A percentile compares a stretch with the other conserved stretches of the same genome.
Conservation (phyloP, 2,329 filamentous ascomycete species). For the Didymella segeticola region DNA sequence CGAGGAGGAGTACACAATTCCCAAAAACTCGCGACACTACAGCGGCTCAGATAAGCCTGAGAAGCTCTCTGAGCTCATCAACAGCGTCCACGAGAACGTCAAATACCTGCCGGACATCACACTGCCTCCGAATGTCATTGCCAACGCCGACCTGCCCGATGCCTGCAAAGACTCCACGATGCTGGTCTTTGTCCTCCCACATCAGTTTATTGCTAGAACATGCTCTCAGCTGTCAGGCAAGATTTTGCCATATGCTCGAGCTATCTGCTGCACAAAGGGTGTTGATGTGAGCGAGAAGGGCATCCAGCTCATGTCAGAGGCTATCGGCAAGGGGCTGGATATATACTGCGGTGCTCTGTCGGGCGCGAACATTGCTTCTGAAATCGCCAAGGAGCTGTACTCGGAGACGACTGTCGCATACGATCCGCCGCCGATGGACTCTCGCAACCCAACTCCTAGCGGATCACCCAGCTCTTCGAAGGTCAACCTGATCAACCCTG, state of each 20-base stretch:
- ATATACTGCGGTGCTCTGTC: slow-evolving; percentile 98
- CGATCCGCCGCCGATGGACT: slow-evolving; percentile 89
- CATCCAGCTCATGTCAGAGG: slow-evolving; percentile 90
- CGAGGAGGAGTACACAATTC: slow-evolving; percentile 84
- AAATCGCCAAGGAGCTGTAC: slow-evolving; percentile 95
- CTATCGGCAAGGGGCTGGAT: slow-evolving; percentile 85
- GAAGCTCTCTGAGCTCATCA: slow-evolving; percentile 92
- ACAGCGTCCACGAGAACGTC: slow-evolving; percentile 91
- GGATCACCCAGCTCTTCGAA: slow-evolving; percentile 57
- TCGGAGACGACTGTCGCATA: slow-evolving; percentile 97
- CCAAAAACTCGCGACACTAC: slow-evolving; percentile 76
- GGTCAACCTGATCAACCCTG: slow-evolving; percentile 61
- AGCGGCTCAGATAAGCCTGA: slow-evolving; percentile 69
- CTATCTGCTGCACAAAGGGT: slow-evolving; percentile 97
- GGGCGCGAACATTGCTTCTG: slow-evolving; percentile 93
- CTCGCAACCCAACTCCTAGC: slow-evolving; percentile 71
- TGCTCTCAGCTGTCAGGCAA: slow-evolving; percentile 86
- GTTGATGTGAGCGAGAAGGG: slow-evolving; percentile 89
- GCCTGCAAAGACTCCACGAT: slow-evolving; percentile 85
- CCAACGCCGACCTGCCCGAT: slow-evolving; percentile 80
- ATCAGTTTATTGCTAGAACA: slow-evolving; percentile 91
- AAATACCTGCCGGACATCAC: slow-evolving; percentile 94
- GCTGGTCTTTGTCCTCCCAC: slow-evolving; percentile 93
- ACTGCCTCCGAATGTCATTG: slow-evolving; percentile 82
- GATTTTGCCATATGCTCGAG: slow-evolving; percentile 88